Percentiles rank a stretch among this genome's conserved stretches.
Evolutionary conservation across 1,284 basidiomycete genomes (phyloP).

Genomic region (Trichosporon sp.): DNA sequence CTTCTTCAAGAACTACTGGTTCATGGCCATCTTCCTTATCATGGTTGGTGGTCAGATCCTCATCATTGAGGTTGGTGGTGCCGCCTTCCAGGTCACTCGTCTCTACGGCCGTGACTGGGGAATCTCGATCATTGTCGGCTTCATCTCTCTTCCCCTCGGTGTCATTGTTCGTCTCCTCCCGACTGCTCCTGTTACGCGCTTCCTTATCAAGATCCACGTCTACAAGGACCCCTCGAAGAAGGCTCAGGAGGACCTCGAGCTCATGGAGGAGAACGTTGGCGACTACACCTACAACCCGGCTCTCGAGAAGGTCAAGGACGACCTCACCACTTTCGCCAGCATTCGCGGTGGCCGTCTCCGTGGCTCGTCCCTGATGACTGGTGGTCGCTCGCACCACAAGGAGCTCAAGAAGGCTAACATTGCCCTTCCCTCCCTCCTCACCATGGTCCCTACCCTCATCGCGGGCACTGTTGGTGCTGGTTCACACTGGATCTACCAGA

Average conservation of each 20-base stretch:
- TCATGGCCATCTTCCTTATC: conserved; percentile 80
- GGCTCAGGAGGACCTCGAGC: conserved; percentile 61
- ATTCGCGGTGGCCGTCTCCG: conserved; percentile 75
- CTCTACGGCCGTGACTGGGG: conserved; percentile 87
- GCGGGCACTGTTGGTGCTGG: conserved; percentile 80
- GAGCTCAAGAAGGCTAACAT: conserved; percentile 61
- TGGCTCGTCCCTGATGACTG: conserved; percentile 73
- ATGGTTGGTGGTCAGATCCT: conserved; percentile 81
- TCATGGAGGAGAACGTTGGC: conserved; percentile 65
- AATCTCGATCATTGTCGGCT: conserved; percentile 78
- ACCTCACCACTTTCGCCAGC: conserved; percentile 75
- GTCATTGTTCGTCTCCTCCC: conserved; percentile 79
- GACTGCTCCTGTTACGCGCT: conserved; percentile 71
- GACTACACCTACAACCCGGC: conserved; percentile 56
- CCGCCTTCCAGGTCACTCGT: conserved; percentile 85
- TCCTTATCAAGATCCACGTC: conserved; percentile 69
- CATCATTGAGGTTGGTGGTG: conserved; percentile 88
- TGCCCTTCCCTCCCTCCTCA: conserved; percentile 66
- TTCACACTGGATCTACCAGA: conserved; percentile 45
- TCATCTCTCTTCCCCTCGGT: conserved; percentile 85
- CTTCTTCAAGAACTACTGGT: conserved; percentile 78
- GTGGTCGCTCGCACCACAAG: conserved; percentile 63
- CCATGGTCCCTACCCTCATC: conserved; percentile 85
- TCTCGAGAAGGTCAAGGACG: conserved; percentile 73
- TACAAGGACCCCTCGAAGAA: conserved; percentile 67